Conservation (phyloP, 306 rosid genomes). For the Prosopis cineraria region DNA sequence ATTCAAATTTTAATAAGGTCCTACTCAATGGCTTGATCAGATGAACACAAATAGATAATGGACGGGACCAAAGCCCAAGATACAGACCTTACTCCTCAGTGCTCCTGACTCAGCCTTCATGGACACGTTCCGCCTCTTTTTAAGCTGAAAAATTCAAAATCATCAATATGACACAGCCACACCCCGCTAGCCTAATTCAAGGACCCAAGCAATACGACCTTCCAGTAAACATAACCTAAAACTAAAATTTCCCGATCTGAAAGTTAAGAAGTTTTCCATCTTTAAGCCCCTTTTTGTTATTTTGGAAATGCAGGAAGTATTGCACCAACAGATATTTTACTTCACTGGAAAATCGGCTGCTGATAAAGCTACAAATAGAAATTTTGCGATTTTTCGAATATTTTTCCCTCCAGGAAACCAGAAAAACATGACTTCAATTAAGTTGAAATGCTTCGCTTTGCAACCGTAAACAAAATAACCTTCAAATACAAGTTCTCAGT, state of each 20-base stretch:
- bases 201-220: constrained; percentile 29
- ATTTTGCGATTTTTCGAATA: constrained; percentile 4
- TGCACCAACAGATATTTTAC: constrained; percentile 21
- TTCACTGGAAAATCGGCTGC: constrained; percentile 15
- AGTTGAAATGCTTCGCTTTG: constrained; percentile 18
- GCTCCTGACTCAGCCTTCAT: constrained; percentile 48
- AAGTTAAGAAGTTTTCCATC: constrained; percentile 28
- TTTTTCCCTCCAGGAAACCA: constrained; percentile 7
- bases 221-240: constrained; percentile 12
- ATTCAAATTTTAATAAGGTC: constrained; percentile 62
- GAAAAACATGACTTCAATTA: neutral
- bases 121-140: constrained; percentile 44
- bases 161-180: constrained; percentile 38
- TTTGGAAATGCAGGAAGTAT: constrained; percentile 16
- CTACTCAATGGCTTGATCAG: constrained; percentile 54
- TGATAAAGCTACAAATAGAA: neutral
- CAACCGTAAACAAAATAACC: constrained; percentile 25
- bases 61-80: constrained; percentile 75
- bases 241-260: constrained; percentile 28
- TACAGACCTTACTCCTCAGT: constrained; percentile 40
- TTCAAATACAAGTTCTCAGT: constrained; percentile 17
- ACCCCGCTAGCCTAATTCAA: constrained; percentile 32
- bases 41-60: constrained; percentile 46
- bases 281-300: neutral
- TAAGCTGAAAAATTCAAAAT: constrained; percentile 38